phyloP scores from a whole-genome alignment of 169 alveolate genomes.

The Plasmodium ovale region DNA sequence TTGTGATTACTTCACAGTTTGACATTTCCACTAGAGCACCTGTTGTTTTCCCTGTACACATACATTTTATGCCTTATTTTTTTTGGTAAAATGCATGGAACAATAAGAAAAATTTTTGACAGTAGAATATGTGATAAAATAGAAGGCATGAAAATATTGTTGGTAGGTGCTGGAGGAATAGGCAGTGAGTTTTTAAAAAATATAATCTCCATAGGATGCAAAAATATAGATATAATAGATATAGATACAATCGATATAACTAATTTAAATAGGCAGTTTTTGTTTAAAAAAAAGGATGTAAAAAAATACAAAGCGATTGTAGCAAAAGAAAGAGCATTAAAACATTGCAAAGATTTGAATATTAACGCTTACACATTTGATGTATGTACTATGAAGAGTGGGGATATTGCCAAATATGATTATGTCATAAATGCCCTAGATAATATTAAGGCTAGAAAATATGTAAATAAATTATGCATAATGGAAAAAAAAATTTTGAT shows the following conservation, averaged over 20 bases:
- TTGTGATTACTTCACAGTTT: no score
- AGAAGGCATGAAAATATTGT: constrained; percentile 83
- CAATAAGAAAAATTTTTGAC: constrained; percentile 72
- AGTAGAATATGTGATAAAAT: constrained; percentile 75
- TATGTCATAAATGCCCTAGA: constrained; percentile 96
- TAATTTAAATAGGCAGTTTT: constrained; percentile 98
- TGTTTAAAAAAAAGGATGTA: constrained; percentile 89
- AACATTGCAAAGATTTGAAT: constrained; percentile 71
- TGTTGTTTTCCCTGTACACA: not conserved
- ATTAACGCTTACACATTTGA: constrained; percentile 81
- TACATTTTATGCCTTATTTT: not conserved
- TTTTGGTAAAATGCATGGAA: not conserved
- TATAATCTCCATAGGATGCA: constrained; percentile 94
- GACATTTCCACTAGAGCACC: no score
- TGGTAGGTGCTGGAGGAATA: constrained; percentile 99
- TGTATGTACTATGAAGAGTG: constrained; percentile 89
- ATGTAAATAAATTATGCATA: constrained; percentile 94
- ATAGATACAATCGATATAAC: constrained; percentile 97
- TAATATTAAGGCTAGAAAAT: constrained; percentile 95
- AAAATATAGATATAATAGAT: constrained; percentile 95
- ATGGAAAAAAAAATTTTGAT: constrained; percentile 91
- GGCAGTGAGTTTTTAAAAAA: constrained; percentile 98
- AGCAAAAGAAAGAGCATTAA: constrained; percentile 88
- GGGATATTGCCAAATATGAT: constrained; percentile 88
- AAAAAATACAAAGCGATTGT: constrained; percentile 90